Evolutionary conservation across 257 asterid species (phyloP), one percentile per base, ranked within the genome.

Genomic region (Striga asiatica): DNA sequence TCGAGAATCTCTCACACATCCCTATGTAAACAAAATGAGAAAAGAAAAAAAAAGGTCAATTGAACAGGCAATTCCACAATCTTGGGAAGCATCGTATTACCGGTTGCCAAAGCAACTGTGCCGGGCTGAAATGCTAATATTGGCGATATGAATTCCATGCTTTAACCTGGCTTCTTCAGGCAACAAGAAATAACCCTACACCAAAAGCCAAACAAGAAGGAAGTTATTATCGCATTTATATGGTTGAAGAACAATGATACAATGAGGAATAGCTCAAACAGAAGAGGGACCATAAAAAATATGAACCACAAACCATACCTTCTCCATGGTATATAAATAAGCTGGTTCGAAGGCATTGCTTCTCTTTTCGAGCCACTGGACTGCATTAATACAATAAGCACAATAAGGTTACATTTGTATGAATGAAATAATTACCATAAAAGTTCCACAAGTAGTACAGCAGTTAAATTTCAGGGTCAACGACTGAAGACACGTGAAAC

Each of bases 91-190:
- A 56, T 43, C 38, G 55, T 39, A 31, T 67, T 67, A 91, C 98
- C 97, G 67, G 80, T 91, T 91, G 38, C 98, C 98, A 60, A 91
- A 91, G 79, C 98, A 87, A 46, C 82, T 76, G 64, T 87, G 94
- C 56, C 84, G 69, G 27, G 97, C 93, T 56, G 98, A 87, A 73
- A 91, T 82, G 75, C 89, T 84, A 67, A 84, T 77, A 64, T 91
- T 84, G 37, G 74, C 71, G 51, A 95, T 78, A 56, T 42, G 71
- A 34, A 91, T 91, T 54, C 76, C 74, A 75, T 91, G 98, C 78
- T 48, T 83, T 71, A 76, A 65, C 71, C 80, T 80, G 64, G 93
- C 89, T 76, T 82, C 98, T 71, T 91, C 97, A 19, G 98, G 88
- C 71, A 91, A 74, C 67, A 91, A 78, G 76, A 91, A 78, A 70